Conservation (phyloP, 179 eudicot species). For the Spergularia azorica region DNA sequence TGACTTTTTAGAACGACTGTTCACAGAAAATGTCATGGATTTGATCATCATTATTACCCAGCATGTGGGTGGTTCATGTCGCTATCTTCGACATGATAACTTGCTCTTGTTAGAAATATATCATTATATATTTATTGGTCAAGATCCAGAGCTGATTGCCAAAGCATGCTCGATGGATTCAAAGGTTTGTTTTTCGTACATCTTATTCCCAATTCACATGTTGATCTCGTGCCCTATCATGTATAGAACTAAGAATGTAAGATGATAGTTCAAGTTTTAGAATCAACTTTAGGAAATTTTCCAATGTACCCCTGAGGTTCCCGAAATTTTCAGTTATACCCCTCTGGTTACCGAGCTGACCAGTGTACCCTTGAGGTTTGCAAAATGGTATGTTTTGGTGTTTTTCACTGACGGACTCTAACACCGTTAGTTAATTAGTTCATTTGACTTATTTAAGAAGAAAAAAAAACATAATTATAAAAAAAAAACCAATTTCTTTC, state of each 20-base stretch:
- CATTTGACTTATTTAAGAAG: no score
- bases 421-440: no score
- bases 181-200: conserved; percentile 52
- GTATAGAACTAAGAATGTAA: not conserved
- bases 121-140: conserved; percentile 69
- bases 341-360: no score
- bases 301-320: no score
- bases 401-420: no score
- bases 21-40: conserved; percentile 89
- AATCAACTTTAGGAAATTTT: no score
- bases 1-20: conserved; percentile 64
- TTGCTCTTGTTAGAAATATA: conserved; percentile 80
- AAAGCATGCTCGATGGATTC: conserved; percentile 45
- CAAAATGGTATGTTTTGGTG: no score
- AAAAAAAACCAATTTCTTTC: no score
- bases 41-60: conserved; percentile 75
- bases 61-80: conserved; percentile 64
- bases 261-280: not conserved
- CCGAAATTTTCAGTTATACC: no score
- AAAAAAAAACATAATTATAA: no score
- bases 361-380: no score
- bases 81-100: conserved; percentile 80
- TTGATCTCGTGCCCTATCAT: not conserved
- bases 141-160: conserved; percentile 80
- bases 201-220: not conserved